phyloP scores from a whole-genome alignment of 352 stramenopile species.

The Proteromonas lacertae region DNA sequence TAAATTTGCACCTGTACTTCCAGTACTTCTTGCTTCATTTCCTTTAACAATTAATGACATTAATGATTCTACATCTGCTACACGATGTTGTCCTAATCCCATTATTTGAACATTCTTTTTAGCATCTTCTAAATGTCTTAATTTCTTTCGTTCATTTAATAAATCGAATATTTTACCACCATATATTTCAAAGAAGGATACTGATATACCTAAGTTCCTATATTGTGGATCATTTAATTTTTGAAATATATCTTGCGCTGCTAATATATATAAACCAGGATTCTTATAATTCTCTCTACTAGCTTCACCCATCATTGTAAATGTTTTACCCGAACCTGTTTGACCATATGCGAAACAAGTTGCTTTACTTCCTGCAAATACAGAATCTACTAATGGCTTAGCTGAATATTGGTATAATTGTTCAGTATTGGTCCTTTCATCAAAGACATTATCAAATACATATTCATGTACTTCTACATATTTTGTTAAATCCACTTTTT shows the following conservation, averaged over 20 bases:
- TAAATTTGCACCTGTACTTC: constrained; percentile 48
- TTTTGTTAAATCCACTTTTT: constrained; percentile 81
- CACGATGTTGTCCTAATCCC: constrained; percentile 45
- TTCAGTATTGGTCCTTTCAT: constrained; percentile 45
- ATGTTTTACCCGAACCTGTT: no score
- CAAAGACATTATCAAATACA: constrained; percentile 55
- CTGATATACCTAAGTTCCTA: constrained; percentile 14
- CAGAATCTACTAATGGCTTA: constrained; percentile 45
- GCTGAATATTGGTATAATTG: constrained; percentile 55
- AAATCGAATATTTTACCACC: constrained; percentile 70
- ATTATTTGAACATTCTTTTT: constrained; percentile 67
- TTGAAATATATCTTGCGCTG: constrained; percentile 24
- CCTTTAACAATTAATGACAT: constrained; percentile 20
- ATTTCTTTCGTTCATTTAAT: constrained; percentile 41
- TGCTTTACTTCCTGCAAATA: constrained; percentile 51
- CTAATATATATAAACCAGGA: constrained; percentile 25
- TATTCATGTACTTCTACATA: constrained; percentile 69
- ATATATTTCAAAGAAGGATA: constrained; percentile 89
- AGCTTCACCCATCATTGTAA: no score
- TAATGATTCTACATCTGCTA: not conserved
- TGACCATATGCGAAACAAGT: constrained; percentile 72
- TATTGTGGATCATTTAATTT: constrained; percentile 3
- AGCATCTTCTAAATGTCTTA: constrained; percentile 66
- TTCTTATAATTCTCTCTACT: constrained; percentile 24
- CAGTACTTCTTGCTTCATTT: constrained; percentile 22